A percentile compares a stretch with the other conserved stretches of the same genome.
Evolutionary conservation across 2,329 filamentous ascomycete genomes (phyloP).

Genomic region (Colletotrichum spaethianum): DNA sequence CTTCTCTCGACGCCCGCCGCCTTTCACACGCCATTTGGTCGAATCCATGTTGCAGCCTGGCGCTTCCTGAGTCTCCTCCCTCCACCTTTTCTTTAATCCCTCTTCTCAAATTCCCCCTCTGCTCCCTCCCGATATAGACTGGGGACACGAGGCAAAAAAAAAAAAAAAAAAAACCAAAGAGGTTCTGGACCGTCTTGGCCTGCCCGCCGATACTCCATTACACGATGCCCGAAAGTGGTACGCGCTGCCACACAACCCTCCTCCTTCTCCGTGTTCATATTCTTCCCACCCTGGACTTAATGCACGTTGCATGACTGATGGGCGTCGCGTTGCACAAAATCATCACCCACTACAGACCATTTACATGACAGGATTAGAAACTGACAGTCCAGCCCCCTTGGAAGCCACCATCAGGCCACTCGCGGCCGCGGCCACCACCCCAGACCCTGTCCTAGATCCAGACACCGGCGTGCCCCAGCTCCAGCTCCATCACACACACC

Average conservation of each 20-base stretch:
- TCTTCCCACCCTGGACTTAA: conserved; percentile 11
- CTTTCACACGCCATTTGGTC: conserved; percentile 4
- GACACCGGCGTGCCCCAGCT: conserved; percentile 31
- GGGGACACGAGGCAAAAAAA: neutral
- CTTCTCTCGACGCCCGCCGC: neutral
- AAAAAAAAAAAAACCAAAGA: neutral
- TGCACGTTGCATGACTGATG: conserved; percentile 25
- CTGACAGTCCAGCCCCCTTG: conserved; percentile 39
- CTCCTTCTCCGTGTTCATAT: neutral
- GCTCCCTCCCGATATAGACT: conserved; percentile 15
- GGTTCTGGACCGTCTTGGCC: conserved; percentile 37
- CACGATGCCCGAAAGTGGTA: conserved; percentile 32
- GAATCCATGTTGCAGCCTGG: neutral
- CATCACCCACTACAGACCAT: neutral
- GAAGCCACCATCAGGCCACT: conserved; percentile 36
- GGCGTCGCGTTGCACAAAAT: conserved; percentile 23
- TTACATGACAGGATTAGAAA: conserved; percentile 31
- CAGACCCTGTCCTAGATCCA: conserved; percentile 25
- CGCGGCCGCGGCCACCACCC: conserved; percentile 36
- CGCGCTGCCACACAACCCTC: conserved; percentile 1
- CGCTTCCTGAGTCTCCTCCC: conserved; percentile 2
- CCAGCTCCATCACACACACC: conserved; percentile 5
- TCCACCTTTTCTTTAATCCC: conserved; percentile 19
- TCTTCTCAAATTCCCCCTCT: neutral
- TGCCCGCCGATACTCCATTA: conserved; percentile 4